Percentiles rank a stretch among this genome's conserved stretches.
Evolutionary conservation across 768 basidiomycete species (phyloP).

Genomic region (Cystobasidium tubakii): DNA sequence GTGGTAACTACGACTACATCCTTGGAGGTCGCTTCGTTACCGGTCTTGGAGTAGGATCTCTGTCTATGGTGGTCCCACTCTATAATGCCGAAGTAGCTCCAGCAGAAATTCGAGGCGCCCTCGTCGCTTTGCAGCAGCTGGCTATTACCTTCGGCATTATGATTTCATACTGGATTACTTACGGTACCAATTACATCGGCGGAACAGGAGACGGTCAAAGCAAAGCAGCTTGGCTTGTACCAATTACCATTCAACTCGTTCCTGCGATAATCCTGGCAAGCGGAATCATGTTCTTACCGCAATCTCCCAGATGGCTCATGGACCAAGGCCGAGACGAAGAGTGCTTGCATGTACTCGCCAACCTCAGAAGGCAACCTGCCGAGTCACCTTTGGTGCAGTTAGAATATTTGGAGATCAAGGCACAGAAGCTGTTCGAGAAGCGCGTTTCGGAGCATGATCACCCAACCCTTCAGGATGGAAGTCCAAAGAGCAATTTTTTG

Average conservation of each 20-base stretch:
- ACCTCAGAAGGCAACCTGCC: conserved; percentile 57
- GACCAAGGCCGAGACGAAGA: conserved; percentile 71
- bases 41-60: conserved; percentile 71
- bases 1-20: conserved; percentile 56
- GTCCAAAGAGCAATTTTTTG: conserved; percentile 52
- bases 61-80: conserved; percentile 76
- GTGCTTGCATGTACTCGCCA: conserved; percentile 61
- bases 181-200: conserved; percentile 64
- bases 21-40: conserved; percentile 68
- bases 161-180: conserved; percentile 54
- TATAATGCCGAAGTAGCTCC: conserved; percentile 70
- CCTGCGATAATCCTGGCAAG: conserved; percentile 66
- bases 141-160: conserved; percentile 76
- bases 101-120: conserved; percentile 71
- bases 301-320: conserved; percentile 69
- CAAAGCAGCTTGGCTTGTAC: conserved; percentile 70
- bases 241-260: conserved; percentile 57
- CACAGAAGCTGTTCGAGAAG: conserved; percentile 67
- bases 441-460: conserved; percentile 58
- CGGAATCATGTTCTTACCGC: conserved; percentile 72
- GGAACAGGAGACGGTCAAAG: conserved; percentile 56
- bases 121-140: conserved; percentile 74
- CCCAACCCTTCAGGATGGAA: conserved; percentile 63
- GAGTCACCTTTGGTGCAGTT: conserved; percentile 65
- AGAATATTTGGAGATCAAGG: conserved; percentile 66